Conservation (phyloP, 768 basidiomycete species). For the Agrocybe pediades region DNA sequence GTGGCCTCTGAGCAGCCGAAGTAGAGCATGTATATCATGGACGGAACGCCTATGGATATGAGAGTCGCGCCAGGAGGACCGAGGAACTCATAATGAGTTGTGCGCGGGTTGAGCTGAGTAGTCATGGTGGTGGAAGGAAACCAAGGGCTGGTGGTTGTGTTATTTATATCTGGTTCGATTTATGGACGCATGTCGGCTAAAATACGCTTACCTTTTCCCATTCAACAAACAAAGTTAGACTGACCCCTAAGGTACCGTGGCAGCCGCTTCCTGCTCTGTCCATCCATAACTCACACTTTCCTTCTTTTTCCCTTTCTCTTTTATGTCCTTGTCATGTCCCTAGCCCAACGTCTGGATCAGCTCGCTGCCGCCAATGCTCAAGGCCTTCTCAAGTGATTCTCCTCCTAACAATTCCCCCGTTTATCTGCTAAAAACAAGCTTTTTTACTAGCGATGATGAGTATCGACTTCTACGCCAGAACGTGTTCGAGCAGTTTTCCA, state of each 20-base stretch:
- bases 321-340: slow-evolving; percentile 38
- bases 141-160: not conserved
- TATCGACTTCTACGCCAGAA: slow-evolving; percentile 71
- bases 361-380: slow-evolving; percentile 68
- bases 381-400: slow-evolving; percentile 61
- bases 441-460: slow-evolving; percentile 61
- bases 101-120: slow-evolving; percentile 61
- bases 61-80: slow-evolving; percentile 78
- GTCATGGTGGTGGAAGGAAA: slow-evolving; percentile 26
- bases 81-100: slow-evolving; percentile 77
- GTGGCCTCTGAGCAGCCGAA: slow-evolving; percentile 74
- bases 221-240: not conserved
- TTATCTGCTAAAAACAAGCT: not conserved
- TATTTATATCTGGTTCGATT: slow-evolving; percentile 3
- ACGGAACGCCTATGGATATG: slow-evolving; percentile 71
- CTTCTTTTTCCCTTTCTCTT: slow-evolving; percentile 15
- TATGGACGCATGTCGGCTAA: not conserved
- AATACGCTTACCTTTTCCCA: not conserved
- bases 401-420: not conserved
- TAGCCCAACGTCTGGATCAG: slow-evolving; percentile 67
- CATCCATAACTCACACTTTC: not conserved
- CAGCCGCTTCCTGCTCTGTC: not conserved
- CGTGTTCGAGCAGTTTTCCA: slow-evolving; percentile 62
- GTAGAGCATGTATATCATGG: slow-evolving; percentile 72
- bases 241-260: not conserved